These are phyloP conservation scores for Ceratobasidium sp. DNA, from an alignment of 1,284 basidiomycete species.

Conservation along the genomic window DNA sequence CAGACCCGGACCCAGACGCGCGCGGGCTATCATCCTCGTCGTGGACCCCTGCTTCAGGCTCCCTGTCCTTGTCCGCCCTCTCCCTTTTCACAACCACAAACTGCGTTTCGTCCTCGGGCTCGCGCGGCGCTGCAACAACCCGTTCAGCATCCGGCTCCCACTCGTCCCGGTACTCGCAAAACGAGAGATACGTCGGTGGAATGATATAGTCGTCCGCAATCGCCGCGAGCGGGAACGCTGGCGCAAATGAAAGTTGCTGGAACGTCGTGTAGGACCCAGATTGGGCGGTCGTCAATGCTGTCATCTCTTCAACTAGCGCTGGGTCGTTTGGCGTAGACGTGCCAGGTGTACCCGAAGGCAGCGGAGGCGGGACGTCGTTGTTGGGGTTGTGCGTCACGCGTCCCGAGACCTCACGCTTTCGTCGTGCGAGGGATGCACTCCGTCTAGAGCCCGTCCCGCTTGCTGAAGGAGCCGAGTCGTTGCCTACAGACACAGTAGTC, in stretches of 20 bases:
- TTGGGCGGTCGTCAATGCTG: constrained; percentile 68
- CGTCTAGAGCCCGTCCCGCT: constrained; percentile 3
- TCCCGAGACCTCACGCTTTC: constrained; percentile 26
- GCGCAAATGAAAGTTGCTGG: constrained; percentile 84
- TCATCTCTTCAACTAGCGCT: constrained; percentile 67
- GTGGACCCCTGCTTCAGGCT: not conserved
- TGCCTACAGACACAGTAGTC: constrained; percentile 35
- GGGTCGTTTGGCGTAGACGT: not conserved
- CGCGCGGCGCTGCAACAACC: constrained; percentile 47
- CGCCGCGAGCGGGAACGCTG: constrained; percentile 82
- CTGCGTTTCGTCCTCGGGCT: not conserved
- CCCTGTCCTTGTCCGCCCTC: not conserved
- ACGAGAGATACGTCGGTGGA: constrained; percentile 83
- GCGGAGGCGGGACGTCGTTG: not conserved
- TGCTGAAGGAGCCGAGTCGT: not conserved
- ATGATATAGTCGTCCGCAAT: constrained; percentile 89
- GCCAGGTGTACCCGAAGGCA: not conserved
- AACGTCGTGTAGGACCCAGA: constrained; percentile 87
- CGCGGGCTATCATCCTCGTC: constrained; percentile 14
- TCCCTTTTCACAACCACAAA: constrained; percentile 5
- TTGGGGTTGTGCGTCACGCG: constrained; percentile 16
- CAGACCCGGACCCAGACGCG: not conserved
- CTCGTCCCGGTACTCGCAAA: constrained; percentile 69
- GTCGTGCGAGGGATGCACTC: constrained; percentile 22
- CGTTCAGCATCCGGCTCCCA: constrained; percentile 53